phyloP scores from a whole-genome alignment of 345 rosid genomes.

The Dovyalis caffra region DNA sequence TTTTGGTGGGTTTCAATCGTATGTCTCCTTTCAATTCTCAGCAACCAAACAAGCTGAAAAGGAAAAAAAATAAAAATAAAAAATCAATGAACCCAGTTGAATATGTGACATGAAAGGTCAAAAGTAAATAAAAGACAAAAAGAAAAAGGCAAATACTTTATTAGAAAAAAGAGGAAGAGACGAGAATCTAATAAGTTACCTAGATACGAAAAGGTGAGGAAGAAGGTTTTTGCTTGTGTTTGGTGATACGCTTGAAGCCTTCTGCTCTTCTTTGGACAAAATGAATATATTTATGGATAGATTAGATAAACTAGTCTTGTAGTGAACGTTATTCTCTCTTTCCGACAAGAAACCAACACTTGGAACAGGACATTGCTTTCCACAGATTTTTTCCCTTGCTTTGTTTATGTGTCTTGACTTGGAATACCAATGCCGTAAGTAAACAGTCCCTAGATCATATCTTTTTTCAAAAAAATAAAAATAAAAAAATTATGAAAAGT shows the following conservation, averaged over 20 bases:
- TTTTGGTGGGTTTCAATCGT: background rate
- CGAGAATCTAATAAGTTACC: background rate
- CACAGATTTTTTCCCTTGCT: background rate
- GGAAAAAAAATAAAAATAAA: background rate
- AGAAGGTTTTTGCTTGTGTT: background rate
- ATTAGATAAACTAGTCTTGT: background rate
- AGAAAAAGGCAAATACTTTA: background rate
- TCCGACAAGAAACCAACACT: background rate
- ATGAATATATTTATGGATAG: background rate
- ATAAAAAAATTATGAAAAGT: background rate
- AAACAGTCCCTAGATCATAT: background rate
- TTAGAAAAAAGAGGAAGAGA: background rate
- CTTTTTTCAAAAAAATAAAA: background rate
- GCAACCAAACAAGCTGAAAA: background rate
- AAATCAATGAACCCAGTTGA: background rate
- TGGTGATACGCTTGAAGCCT: background rate
- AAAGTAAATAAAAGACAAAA: background rate
- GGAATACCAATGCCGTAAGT: background rate
- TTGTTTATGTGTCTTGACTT: background rate
- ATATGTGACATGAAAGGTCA: background rate
- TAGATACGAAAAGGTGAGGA: background rate
- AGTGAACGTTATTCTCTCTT: background rate
- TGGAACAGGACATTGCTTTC: background rate
- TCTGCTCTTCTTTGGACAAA: background rate
- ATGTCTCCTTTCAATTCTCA: background rate